Base-by-base conservation (phyloP, 73 alveolate species). In the Symbiodinium pilosum region DNA sequence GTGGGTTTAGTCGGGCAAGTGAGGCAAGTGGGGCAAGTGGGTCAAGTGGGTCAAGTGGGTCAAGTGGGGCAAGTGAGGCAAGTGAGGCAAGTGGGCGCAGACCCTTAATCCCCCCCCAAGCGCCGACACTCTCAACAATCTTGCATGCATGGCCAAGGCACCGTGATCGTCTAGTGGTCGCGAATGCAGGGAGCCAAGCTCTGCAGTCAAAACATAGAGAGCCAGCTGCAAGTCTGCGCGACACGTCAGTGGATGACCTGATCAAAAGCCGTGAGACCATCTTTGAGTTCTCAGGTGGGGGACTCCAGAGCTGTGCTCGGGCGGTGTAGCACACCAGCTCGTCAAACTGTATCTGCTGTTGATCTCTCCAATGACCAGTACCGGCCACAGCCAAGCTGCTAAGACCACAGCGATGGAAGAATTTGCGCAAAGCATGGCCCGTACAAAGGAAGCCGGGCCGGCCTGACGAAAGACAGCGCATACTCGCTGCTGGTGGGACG, bases 251-350 rank as follows among this genome's bases (percentile, higher is more conserved):
- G 59, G 21, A 47, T 47, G n/a, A n/a, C n/a, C n/a, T n/a, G n/a
- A n/a, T n/a, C n/a, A n/a, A n/a, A n/a, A n/a, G n/a, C n/a, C n/a
- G n/a, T n/a, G n/a, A n/a, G n/a, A n/a, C n/a, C n/a, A n/a, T n/a
- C n/a, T n/a, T n/a, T 9, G 59, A 47, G 59, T 47, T 47, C 59
- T 64, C 81, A 91, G 96, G 96, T 91, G 30, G 96, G 96, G 16
- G 96, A 91, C 96, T 91, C 96, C 7, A 43, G 96, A n/a, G 96
- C 96, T 1, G 96, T 91, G 73, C 96, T 91, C 56, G 96, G 96
- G 9, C 96, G 96, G 18, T 91, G 96, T 30, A 91, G 96, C 77
- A 91, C 96, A 30, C 96, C 96, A 0, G 96, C 96, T 3, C 96
- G 96, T 20, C 96, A 91, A 40, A 91, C 96, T 2, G 96, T 91